Percentiles rank a stretch among this genome's conserved stretches.
These are phyloP conservation scores for Scutellaria galericulata DNA, from an alignment of 257 asterid species.

Conservation along the genomic window DNA sequence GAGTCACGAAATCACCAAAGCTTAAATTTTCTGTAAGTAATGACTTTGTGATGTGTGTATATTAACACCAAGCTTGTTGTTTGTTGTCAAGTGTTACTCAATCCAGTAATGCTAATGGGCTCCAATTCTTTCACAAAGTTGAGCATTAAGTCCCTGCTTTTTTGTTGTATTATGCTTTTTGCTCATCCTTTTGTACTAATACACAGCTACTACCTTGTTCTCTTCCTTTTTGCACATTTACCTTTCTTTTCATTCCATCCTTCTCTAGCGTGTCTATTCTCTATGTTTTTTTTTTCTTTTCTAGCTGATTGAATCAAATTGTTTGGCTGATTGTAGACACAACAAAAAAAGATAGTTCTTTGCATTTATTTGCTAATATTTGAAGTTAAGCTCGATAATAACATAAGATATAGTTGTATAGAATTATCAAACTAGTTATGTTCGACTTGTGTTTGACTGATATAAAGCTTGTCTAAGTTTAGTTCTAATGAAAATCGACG, in stretches of 20 bases:
- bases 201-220: not conserved
- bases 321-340: no score
- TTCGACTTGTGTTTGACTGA: no score
- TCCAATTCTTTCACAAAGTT: constrained; percentile 29
- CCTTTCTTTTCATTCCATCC: not conserved
- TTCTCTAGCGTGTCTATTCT: not conserved
- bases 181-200: constrained; percentile 14
- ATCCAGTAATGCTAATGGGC: constrained; percentile 28
- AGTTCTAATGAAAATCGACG: no score
- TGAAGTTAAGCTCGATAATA: no score
- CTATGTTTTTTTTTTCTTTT: not conserved
- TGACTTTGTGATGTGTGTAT: constrained; percentile 7
- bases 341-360: no score
- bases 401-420: no score
- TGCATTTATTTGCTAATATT: no score
- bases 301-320: not conserved
- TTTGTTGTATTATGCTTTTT: constrained; percentile 36
- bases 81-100: constrained; percentile 24
- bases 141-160: constrained; percentile 13
- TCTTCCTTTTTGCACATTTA: not conserved
- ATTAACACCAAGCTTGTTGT: constrained; percentile 22
- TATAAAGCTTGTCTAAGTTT: no score
- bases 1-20: not conserved
- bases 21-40: constrained; percentile 26
- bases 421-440: no score